Evolutionary conservation across 148 eudicot species (phyloP).

Genomic region (Cornus kousa): DNA sequence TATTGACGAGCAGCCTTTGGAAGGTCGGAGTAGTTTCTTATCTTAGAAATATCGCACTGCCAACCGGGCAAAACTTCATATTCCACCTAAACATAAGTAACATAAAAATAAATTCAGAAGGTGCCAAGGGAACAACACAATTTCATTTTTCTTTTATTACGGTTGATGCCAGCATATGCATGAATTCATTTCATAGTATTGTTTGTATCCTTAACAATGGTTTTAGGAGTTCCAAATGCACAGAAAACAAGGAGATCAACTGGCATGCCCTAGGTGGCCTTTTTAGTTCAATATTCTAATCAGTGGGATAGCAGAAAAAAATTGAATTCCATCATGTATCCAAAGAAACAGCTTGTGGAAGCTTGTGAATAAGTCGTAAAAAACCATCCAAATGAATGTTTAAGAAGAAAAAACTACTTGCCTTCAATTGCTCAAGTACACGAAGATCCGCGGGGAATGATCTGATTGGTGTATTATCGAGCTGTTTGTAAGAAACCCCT

Average conservation of each 20-base stretch:
- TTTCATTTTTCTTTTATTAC: not conserved
- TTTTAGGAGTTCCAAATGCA: conserved; percentile 4
- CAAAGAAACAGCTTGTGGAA: not conserved
- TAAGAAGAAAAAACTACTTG: conserved; percentile 18
- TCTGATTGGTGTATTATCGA: conserved; percentile 61
- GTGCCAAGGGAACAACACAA: not conserved
- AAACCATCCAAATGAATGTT: not conserved
- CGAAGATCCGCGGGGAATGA: conserved; percentile 85
- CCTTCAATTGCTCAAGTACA: conserved; percentile 76
- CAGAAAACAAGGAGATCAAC: not conserved
- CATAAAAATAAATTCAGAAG: not conserved
- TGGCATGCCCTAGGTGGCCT: too few relatives aligned
- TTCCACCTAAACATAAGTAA: conserved; percentile 58
- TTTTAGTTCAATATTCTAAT: not conserved
- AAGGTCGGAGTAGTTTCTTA: conserved; percentile 68
- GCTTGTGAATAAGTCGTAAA: not conserved
- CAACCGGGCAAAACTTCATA: conserved; percentile 91
- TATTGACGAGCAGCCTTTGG: conserved; percentile 70
- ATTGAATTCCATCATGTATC: not conserved
- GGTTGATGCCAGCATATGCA: not conserved
- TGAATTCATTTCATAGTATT: not conserved
- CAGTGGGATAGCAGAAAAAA: not conserved
- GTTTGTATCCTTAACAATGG: not conserved
- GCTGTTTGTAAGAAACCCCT: conserved; percentile 72
- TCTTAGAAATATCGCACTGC: conserved; percentile 73